These are phyloP conservation scores for Boletus subcaerulescens DNA, from an alignment of 768 basidiomycete species.

Conservation along the genomic window DNA sequence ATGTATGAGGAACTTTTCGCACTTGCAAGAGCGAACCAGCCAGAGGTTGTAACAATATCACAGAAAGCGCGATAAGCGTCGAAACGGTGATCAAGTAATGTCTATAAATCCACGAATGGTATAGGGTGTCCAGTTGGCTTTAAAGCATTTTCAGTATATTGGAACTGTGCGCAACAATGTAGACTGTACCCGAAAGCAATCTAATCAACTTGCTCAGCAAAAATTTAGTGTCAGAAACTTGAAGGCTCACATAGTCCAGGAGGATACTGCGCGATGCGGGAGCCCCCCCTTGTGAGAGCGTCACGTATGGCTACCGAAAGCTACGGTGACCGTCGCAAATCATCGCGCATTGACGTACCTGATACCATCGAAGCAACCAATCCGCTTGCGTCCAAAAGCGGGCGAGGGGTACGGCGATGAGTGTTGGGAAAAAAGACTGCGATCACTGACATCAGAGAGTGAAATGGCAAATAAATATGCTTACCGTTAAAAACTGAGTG, in stretches of 20 bases:
- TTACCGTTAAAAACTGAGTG: conserved; percentile 41
- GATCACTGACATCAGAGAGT: neutral
- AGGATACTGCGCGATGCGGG: conserved; percentile 59
- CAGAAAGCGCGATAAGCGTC: conserved; percentile 42
- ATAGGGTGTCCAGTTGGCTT: conserved; percentile 45
- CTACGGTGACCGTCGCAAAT: conserved; percentile 3
- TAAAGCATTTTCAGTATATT: conserved; percentile 2
- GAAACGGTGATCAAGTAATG: conserved; percentile 58
- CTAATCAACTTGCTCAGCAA: conserved; percentile 27
- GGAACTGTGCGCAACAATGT: neutral
- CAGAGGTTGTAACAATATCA: conserved; percentile 55
- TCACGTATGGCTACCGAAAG: conserved; percentile 54
- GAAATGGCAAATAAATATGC: conserved; percentile 18
- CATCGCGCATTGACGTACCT: conserved; percentile 38
- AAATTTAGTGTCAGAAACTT: neutral
- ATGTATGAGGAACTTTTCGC: conserved; percentile 17
- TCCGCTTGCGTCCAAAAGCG: conserved; percentile 51
- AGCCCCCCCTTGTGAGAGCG: conserved; percentile 50
- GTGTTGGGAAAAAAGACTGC: conserved; percentile 59
- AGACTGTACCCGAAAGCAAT: conserved; percentile 40
- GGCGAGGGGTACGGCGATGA: conserved; percentile 48
- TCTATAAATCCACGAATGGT: conserved; percentile 46
- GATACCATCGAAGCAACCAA: conserved; percentile 53
- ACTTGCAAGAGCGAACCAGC: conserved; percentile 39
- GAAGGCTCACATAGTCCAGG: conserved; percentile 55